These are phyloP conservation scores for Quercus bicolor DNA, from an alignment of 306 rosid species.

Conservation along the genomic window DNA sequence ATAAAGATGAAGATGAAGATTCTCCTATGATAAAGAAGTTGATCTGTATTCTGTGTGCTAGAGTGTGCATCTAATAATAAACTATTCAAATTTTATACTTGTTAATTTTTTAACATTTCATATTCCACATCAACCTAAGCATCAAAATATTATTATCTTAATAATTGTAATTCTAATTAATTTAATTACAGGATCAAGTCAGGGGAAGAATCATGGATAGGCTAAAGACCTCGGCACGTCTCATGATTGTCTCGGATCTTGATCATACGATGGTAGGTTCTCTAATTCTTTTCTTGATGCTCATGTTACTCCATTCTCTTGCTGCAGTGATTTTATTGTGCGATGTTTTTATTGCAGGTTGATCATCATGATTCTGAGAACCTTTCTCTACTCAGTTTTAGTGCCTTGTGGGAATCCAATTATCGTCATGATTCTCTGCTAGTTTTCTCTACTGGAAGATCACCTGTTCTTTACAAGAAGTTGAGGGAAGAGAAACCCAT, in stretches of 20 bases:
- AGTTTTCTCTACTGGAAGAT: constrained; percentile 94
- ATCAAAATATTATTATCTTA: background rate
- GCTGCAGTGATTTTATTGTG: constrained; percentile 24
- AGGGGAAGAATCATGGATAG: constrained; percentile 56
- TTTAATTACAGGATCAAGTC: constrained; percentile 28
- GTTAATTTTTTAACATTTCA: background rate
- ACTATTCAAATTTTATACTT: background rate
- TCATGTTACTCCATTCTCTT: background rate
- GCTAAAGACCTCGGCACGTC: constrained; percentile 53
- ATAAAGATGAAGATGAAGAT: background rate
- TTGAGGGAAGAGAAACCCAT: constrained; percentile 92
- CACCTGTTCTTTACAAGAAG: constrained; percentile 78
- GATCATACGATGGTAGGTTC: constrained; percentile 90
- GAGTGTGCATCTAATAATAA: background rate
- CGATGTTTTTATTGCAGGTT: constrained; percentile 53
- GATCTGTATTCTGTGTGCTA: background rate
- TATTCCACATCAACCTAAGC: background rate
- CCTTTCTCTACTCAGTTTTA: constrained; percentile 74
- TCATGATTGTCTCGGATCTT: constrained; percentile 98
- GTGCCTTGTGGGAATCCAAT: constrained; percentile 84
- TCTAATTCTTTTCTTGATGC: background rate
- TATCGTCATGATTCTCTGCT: constrained; percentile 86
- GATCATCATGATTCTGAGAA: constrained; percentile 91
- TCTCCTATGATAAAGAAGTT: background rate
- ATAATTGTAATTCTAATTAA: background rate